phyloP scores from a whole-genome alignment of 2,329 filamentous ascomycete species.

The Fusarium stilboides region DNA sequence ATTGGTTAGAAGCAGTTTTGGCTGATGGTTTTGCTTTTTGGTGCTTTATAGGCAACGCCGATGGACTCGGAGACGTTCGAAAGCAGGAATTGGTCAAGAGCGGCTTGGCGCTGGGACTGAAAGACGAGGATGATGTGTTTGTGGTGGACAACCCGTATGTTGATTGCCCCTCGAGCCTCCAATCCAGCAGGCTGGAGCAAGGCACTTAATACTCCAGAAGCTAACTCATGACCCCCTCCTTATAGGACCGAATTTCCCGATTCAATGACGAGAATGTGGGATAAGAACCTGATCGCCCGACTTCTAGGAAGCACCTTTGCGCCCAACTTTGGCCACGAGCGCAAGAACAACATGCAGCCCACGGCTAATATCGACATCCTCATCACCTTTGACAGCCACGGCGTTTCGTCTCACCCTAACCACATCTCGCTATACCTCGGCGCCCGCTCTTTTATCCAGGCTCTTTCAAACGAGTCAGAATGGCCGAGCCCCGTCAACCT shows the following conservation, averaged over 20 bases:
- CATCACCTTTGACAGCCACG: slow-evolving; percentile 88
- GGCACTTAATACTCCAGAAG: neutral
- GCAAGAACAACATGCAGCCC: slow-evolving; percentile 55
- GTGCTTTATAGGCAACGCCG: slow-evolving; percentile 77
- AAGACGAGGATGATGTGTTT: slow-evolving; percentile 82
- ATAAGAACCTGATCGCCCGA: slow-evolving; percentile 76
- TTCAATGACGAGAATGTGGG: slow-evolving; percentile 87
- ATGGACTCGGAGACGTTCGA: slow-evolving; percentile 86
- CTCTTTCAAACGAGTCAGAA: slow-evolving; percentile 75
- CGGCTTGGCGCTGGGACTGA: slow-evolving; percentile 81
- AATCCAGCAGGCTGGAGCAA: neutral
- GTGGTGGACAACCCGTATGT: slow-evolving; percentile 84
- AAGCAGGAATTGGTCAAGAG: slow-evolving; percentile 88
- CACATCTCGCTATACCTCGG: slow-evolving; percentile 92
- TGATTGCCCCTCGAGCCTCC: neutral
- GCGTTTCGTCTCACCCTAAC: slow-evolving; percentile 92
- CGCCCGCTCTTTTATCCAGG: slow-evolving; percentile 78
- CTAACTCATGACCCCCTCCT: slow-evolving; percentile 16
- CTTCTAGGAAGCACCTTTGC: slow-evolving; percentile 83
- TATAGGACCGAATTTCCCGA: slow-evolving; percentile 80
- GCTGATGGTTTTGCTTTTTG: slow-evolving; percentile 41
- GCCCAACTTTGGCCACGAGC: slow-evolving; percentile 67
- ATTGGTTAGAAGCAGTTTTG: slow-evolving; percentile 30
- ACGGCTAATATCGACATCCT: slow-evolving; percentile 80
- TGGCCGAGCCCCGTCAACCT: slow-evolving; percentile 83